Evolutionary conservation across 345 rosid species (phyloP), one percentile per base, ranked within the genome.

Genomic region (Melaleuca alternifolia): DNA sequence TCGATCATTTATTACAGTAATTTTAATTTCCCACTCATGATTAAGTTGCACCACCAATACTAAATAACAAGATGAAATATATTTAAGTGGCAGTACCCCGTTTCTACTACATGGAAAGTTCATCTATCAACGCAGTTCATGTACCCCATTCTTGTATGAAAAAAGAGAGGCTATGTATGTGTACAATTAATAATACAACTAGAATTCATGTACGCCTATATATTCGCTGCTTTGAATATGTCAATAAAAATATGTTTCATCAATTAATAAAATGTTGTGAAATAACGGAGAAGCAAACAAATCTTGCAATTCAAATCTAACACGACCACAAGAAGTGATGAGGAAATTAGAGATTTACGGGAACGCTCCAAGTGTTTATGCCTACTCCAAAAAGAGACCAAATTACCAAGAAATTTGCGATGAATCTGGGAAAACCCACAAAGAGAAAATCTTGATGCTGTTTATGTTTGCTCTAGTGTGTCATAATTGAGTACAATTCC

Each of bases 321-420:
- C 2, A 1, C 0, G 6, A 59, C 0, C 1, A 11, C 13, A 6
- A 11, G 33, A 59, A 59, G n/a, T 8, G 14, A 59, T 59, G n/a
- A 11, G 15, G 26, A 57, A 14, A 26, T 4, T 4, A n/a, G 12
- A 12, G 33, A 15, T 59, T 59, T 12, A 14, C 4, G 12, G 0
- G 16, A 26, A 2, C 16, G 2, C 14, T 59, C 37, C 7, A n/a
- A 12, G 33, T 59, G 18, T 59, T 16, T 6, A 8, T 59, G 12
- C 33, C 37, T 59, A n/a, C 28, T 59, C 18, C 33, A n/a, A 41
- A 41, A 2, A 41, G 41, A 41, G 41, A 41, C 41, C 41, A 41
- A 41, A 41, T 4, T 4, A 41, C 41, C 41, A 41, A 41, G 41
- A 41, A 41, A 41, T 41, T 41, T 41, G 4, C 41, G 2, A 41